Base-by-base conservation (phyloP, 208 protist species). In the Lotmaria passim region DNA sequence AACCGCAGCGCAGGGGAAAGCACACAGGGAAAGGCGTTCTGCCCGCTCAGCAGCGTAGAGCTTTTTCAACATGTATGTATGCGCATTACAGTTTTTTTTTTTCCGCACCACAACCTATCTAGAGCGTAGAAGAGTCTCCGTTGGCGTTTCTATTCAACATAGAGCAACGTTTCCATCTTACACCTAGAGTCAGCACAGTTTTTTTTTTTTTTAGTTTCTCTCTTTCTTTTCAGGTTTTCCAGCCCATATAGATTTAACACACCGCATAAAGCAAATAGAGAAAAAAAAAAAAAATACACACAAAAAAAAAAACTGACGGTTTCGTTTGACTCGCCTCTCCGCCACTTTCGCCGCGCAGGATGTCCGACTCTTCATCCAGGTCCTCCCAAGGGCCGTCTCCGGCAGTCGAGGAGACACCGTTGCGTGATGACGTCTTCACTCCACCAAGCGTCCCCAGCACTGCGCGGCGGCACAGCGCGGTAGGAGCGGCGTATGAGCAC, bases 361-460 rank as follows among this genome's bases (percentile, higher is more conserved):
- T 23, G 21, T 56, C 60, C 0, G 31, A 21, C 23, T 39, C 30
- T 3, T 53, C 60, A 23, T 56, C 60, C 12, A 6, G 11, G 33
- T 44, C 46, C 8, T 66, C 60, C 4, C 60, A 50, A 14, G 47
- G 33, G 19, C 21, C 47, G 3, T 56, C 46, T 1, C 30, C 43
- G 12, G 28, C 30, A 17, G 11, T 38, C 14, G 43, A 39, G 30
- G 30, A 38, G 7, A 26, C 44, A 7, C 4, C 30, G 3, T 12
- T 21, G n/a, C 23, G 7, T 17, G 58, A 51, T 36, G 43, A 15
- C 43, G 33, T 2, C 33, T 3, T 56, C 11, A 23, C 52, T 26
- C 61, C 69, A 1, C 61, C 61, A 0, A 33, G 61, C 24, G 50
- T 69, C 23, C 24, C 43, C 7, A 69, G 28, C 51, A 75, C 69